Evolutionary conservation across 306 rosid genomes (phyloP), one percentile per base, ranked within the genome.

Genomic region (Trifolium fragiferum): DNA sequence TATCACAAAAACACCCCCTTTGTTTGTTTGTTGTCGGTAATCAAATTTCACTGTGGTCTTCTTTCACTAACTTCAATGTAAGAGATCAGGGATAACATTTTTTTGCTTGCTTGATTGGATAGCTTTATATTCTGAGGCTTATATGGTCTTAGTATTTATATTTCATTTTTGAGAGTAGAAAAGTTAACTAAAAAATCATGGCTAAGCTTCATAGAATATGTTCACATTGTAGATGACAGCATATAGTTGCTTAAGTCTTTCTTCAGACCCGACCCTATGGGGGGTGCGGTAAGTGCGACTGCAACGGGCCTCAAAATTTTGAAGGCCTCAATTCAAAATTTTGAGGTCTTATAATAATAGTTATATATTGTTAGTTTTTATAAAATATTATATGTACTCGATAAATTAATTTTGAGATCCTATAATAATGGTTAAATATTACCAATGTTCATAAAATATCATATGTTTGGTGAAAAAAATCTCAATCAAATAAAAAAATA

Each of bases 1-100:
- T 57, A 64, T 40, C 68, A 67, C 41, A n/a, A 61, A 54, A 41
- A 65, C 25, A 70, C 51, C 23, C 58, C 62, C 61, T 53, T 50
- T 78, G 41, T 75, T 65, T 68, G 38, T 51, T 41, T 75, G 68
- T 25, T 76, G 50, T 66, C 50, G 23, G 59, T 9, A 21, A 33
- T 35, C 44, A 51, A 76, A 37, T 63, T 72, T 72, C 2, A 25
- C 4, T 18, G 4, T 40, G 40, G 60, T 66, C 63, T 69, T 23
- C 33, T 60, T 68, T 67, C 64, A 33, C 21, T 25, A 75, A 50
- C 19, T 69, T 40, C 50, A 13, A n/a, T 53, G 35, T 57, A 65
- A 81, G 41, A 81, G 58, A 65, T 47, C 5, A 33, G 78, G 49
- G 32, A 57, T 65, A 13, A 35, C 25, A 23, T 64, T 33, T 5